Base-by-base conservation (phyloP, 352 stramenopile genomes). In the Elongisporangium prolatum region DNA sequence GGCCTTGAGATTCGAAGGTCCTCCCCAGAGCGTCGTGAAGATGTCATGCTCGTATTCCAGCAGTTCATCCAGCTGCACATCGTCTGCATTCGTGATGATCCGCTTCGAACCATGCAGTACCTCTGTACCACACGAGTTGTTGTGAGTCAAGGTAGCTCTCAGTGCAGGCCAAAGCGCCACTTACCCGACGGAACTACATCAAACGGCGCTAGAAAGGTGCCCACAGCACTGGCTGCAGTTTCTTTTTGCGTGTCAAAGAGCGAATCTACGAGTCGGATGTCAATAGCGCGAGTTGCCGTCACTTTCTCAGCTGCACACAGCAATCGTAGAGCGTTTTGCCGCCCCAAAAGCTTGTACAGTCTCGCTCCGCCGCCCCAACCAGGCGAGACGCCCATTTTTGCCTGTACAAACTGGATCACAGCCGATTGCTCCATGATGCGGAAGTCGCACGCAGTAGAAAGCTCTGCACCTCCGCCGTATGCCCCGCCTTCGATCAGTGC, bases 371-470 rank as follows among this genome's bases (percentile, higher is more conserved):
- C 89, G 22, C 89, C 89, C 89, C 89, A 97, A 14, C 77, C 84
- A 8, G 87, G 81, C 4, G 78, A 92, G 1, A 96, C 80, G 1
- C 87, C 89, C 81, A 97, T 95, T 25, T 72, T 66, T 0, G 73
- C 67, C 63, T 95, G 87, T 9, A 97, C 82, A 55, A 96, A 96
- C 58, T 91, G 85, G 50, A 97, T 88, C 0, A 86, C 71, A 0
- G 86, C 80, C 18, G 74, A 81, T 10, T 57, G 20, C 13, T 74
- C 72, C 2, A 95, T 60, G 13, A 96, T 38, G 0, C 89, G 80
- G 48, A 93, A 96, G 65, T 97, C 87, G 54, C 86, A 96, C 1
- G 79, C 74, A 6, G 85, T 96, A 0, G 74, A 69, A 14, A 97
- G 67, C 61, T 97, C 89, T 0, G 89, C 87, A 8, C 89, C 89